These are phyloP conservation scores for Vaccinium myrtillus DNA, from an alignment of 148 eudicot species.

Conservation along the genomic window DNA sequence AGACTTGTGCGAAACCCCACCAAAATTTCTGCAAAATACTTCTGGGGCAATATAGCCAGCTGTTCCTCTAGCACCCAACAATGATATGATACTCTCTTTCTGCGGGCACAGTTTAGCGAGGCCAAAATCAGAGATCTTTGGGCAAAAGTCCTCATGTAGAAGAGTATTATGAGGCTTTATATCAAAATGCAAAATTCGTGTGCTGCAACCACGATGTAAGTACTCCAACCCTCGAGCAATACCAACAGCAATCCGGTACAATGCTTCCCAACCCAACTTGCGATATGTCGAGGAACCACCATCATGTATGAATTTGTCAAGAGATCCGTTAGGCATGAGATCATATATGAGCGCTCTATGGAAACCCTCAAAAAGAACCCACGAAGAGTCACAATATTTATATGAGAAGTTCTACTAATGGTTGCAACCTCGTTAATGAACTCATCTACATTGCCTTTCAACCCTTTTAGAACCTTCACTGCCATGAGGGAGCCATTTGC, in stretches of 20 bases:
- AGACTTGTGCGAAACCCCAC: conserved; percentile 1
- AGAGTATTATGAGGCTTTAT: conserved; percentile 12
- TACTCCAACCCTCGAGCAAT: too few species aligned
- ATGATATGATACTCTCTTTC: background rate
- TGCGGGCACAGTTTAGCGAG: conserved; percentile 1
- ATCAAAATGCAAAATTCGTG: conserved; percentile 10
- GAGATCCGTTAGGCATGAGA: too few species aligned
- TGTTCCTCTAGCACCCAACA: background rate
- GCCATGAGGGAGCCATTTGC: too few species aligned
- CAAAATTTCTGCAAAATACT: background rate
- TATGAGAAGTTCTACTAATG: too few species aligned
- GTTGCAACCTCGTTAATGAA: background rate
- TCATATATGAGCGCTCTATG: too few species aligned
- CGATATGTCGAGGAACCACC: too few species aligned
- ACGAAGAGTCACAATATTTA: too few species aligned
- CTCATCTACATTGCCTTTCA: conserved; percentile 22
- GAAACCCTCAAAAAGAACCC: too few species aligned
- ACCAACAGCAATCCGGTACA: too few species aligned
- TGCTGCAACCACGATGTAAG: background rate
- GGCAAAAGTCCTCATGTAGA: background rate
- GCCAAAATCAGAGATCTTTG: conserved; percentile 6
- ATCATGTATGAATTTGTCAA: too few species aligned
- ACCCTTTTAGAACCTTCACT: too few species aligned
- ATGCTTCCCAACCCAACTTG: too few species aligned
- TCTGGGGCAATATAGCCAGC: background rate